Conservation (phyloP, 2,329 filamentous ascomycete genomes). For the Zarea fungicola region DNA sequence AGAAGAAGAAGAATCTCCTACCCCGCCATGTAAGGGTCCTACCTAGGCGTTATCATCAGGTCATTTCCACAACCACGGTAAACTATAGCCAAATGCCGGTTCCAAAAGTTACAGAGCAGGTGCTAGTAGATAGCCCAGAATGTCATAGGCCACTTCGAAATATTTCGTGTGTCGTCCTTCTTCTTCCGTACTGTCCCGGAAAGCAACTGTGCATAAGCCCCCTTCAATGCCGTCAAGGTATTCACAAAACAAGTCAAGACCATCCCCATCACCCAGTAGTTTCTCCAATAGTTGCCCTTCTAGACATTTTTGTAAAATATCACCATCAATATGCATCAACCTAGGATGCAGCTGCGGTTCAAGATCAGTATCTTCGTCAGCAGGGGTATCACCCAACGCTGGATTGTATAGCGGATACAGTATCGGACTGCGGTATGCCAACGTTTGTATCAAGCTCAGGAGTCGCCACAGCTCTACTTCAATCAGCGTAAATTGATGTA, state of each 20-base stretch:
- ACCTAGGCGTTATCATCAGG: too few relatives aligned
- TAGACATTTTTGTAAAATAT: conserved; percentile 54
- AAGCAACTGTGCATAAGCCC: conserved; percentile 33
- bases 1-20: too few relatives aligned
- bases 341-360: conserved; percentile 39
- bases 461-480: conserved; percentile 58
- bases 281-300: conserved; percentile 40
- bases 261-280: conserved; percentile 30
- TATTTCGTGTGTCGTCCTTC: conserved; percentile 28
- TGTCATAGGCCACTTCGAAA: conserved; percentile 46
- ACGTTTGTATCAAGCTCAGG: conserved; percentile 66
- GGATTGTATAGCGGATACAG: conserved; percentile 43
- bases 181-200: conserved; percentile 22
- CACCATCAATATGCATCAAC: conserved; percentile 62
- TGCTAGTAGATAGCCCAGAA: conserved; percentile 49
- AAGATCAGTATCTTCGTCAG: conserved; percentile 17
- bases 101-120: conserved; percentile 42
- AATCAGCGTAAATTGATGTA: conserved; percentile 66
- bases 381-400: conserved; percentile 17
- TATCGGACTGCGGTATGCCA: conserved; percentile 46
- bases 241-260: conserved; percentile 38
- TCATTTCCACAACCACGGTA: background rate
- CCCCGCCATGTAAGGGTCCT: too few relatives aligned
- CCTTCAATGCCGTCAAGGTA: conserved; percentile 46
- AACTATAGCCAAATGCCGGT: too few relatives aligned